Conservation (phyloP, 225 moss, liverwort and hornwort species). For the Marchantia polymorpha region DNA sequence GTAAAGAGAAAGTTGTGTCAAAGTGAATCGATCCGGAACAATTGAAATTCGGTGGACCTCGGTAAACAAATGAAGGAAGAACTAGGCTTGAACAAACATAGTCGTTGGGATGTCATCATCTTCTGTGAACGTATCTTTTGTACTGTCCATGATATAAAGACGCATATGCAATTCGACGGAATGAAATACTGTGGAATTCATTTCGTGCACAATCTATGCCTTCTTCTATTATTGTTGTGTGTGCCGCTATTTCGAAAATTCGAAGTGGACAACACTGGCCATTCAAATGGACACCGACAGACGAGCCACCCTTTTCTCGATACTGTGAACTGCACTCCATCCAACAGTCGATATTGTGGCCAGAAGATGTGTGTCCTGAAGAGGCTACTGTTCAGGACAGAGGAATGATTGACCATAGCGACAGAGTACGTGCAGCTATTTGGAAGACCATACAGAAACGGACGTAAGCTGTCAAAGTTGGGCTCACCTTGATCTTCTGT, state of each 20-base stretch:
- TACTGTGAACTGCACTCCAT: background rate
- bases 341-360: background rate
- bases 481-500: background rate
- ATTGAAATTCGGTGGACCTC: background rate
- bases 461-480: background rate
- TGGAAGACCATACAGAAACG: background rate
- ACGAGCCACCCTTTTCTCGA: background rate
- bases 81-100: background rate
- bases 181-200: background rate
- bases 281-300: background rate
- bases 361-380: background rate
- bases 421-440: background rate
- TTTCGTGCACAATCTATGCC: background rate
- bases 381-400: background rate
- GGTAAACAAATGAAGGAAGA: background rate
- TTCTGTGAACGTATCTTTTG: background rate
- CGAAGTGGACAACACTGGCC: background rate
- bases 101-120: conserved; percentile 9
- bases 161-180: background rate
- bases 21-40: background rate
- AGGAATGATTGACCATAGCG: background rate
- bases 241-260: background rate
- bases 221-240: background rate
- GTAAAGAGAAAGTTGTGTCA: background rate
- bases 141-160: background rate